Evolutionary conservation across 2,329 filamentous ascomycete species (phyloP).

Genomic region (Cladophialophora psammophila): DNA sequence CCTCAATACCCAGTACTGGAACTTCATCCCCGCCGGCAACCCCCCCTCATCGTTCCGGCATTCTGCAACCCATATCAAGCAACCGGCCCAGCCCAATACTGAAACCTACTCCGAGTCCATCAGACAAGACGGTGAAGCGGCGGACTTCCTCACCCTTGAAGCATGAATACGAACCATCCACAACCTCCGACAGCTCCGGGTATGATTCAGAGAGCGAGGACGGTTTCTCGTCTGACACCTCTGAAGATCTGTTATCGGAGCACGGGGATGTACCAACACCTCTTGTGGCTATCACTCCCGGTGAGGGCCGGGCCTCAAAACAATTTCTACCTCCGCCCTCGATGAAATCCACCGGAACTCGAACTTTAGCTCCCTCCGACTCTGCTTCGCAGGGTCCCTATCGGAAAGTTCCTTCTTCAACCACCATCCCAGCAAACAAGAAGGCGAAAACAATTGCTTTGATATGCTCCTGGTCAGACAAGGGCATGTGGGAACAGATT

Average conservation of each 20-base stretch:
- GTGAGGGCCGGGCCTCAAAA: constrained; percentile 52
- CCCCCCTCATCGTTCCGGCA: constrained; percentile 52
- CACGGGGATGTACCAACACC: constrained; percentile 58
- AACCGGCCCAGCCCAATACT: constrained; percentile 19
- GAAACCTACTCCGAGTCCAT: constrained; percentile 54
- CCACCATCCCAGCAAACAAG: constrained; percentile 51
- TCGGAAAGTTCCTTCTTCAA: constrained; percentile 56
- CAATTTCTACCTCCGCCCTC: constrained; percentile 48
- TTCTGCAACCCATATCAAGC: constrained; percentile 20
- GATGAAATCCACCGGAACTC: constrained; percentile 51
- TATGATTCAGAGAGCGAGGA: constrained; percentile 61
- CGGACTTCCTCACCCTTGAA: constrained; percentile 92
- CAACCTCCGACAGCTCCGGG: constrained; percentile 67
- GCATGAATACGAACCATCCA: constrained; percentile 93
- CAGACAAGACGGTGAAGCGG: constrained; percentile 58
- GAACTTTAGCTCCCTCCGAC: constrained; percentile 77
- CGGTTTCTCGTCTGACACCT: constrained; percentile 58
- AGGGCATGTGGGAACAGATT: constrained; percentile 67
- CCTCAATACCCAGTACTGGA: constrained; percentile 14
- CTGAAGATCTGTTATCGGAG: constrained; percentile 60
- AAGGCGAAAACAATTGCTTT: constrained; percentile 65
- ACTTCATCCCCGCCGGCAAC: constrained; percentile 52
- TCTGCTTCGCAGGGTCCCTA: constrained; percentile 80
- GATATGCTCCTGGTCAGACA: constrained; percentile 70
- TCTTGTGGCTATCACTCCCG: constrained; percentile 42